Evolutionary conservation across 176 grass and related monocot genomes (phyloP), one percentile per base, ranked within the genome.

Genomic region (Ensete glaucum): DNA sequence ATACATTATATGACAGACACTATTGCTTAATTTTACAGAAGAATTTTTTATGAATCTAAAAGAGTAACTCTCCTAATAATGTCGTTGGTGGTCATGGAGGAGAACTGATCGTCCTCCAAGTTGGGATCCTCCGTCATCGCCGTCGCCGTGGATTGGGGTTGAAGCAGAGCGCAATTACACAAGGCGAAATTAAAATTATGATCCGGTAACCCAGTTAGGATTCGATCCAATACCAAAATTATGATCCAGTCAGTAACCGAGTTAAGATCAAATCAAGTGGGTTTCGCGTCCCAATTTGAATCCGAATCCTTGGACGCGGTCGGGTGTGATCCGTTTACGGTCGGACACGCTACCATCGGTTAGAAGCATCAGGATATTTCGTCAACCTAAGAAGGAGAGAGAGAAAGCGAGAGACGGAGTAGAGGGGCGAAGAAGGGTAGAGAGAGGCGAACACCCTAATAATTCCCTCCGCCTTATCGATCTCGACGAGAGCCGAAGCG

Each of bases 11-110:
- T 34, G 29, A 34, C 22, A n/a, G 0, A 23, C 29, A 5, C 29
- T 34, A 34, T 34, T 34, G 3, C 4, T 34, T 34, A 34, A 34
- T 34, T 34, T 34, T 34, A 34, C 3, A 5, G 29, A 34, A 34
- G 0, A 25, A 25, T 25, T 25, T 25, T 25, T 25, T 1, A 25
- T 25, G 1, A 25, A 25, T 25, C 24, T 25, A 25, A 25, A 25
- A 25, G 24, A 25, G 24, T 25, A 1, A 25, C 24, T 25, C 79
- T 23, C 62, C 78, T 80, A 60, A 81, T 11, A 73, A 92, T 79
- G 50, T 90, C 83, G 0, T 96, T 89, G 9, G 83, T 88, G 23
- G 87, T 85, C 93, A 96, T 92, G 71, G 93, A 88, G 15, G 83
- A 59, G 73, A 96, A 60, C 78, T 89, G 89, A 22, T 90, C 93